Conservation (phyloP, 2,329 filamentous ascomycete species). For the Leptographium procerum region DNA sequence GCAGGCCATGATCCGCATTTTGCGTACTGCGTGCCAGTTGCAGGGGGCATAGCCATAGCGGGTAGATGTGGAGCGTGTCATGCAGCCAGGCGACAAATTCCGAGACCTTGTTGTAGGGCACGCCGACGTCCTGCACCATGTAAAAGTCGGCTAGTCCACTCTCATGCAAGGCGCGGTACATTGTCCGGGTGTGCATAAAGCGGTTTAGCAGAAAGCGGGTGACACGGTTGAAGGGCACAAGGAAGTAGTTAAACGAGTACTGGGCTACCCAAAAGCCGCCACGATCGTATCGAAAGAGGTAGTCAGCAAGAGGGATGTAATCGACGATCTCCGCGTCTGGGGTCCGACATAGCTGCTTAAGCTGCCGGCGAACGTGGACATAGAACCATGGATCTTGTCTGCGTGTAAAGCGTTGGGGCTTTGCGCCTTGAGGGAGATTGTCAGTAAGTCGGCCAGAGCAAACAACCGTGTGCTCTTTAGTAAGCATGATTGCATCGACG, state of each 20-base stretch:
- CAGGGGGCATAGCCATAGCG: slow-evolving; percentile 46
- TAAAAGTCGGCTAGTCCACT: slow-evolving; percentile 48
- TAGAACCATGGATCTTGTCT: slow-evolving; percentile 63
- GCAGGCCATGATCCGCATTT: slow-evolving; percentile 32
- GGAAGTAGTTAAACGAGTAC: slow-evolving; percentile 53
- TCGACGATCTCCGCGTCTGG: slow-evolving; percentile 20
- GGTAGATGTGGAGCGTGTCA: slow-evolving; percentile 34
- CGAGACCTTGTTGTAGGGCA: slow-evolving; percentile 30
- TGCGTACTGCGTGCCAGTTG: slow-evolving; percentile 29
- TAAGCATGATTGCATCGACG: slow-evolving; percentile 58
- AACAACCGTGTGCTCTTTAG: slow-evolving; percentile 41
- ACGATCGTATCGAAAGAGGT: slow-evolving; percentile 61
- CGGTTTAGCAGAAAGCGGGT: slow-evolving; percentile 51
- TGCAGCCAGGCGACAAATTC: slow-evolving; percentile 39
- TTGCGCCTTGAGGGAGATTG: slow-evolving; percentile 22
- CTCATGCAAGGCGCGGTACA: slow-evolving; percentile 54
- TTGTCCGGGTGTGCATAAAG: slow-evolving; percentile 51
- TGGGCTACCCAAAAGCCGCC: slow-evolving; percentile 57
- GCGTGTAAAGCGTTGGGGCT: slow-evolving; percentile 39
- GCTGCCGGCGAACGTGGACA: slow-evolving; percentile 45
- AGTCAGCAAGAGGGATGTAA: slow-evolving; percentile 50
- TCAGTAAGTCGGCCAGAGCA: slow-evolving; percentile 49
- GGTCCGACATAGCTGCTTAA: slow-evolving; percentile 17
- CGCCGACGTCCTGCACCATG: slow-evolving; percentile 53
- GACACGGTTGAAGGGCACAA: slow-evolving; percentile 34